Conservation (phyloP, 2,329 filamentous ascomycete genomes). For the Alternaria panax region DNA sequence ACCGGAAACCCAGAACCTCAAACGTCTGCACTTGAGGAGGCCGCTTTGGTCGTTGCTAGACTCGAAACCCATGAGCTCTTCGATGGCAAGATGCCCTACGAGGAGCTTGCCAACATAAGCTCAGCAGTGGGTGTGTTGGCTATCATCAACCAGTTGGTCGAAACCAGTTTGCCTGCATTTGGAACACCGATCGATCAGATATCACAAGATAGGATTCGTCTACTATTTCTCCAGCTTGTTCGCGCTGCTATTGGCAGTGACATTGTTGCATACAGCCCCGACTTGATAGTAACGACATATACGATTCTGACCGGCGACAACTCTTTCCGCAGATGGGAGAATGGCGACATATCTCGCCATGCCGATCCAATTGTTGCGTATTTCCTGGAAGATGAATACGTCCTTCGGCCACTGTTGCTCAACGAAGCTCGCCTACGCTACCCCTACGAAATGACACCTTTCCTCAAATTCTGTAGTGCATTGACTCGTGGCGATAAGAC, state of each 20-base stretch:
- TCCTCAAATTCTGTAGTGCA: conserved; percentile 74
- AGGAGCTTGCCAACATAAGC: conserved; percentile 37
- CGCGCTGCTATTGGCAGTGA: conserved; percentile 66
- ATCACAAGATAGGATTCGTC: conserved; percentile 69
- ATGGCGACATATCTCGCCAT: conserved; percentile 26
- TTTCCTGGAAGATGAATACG: conserved; percentile 63
- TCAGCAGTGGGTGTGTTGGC: conserved; percentile 33
- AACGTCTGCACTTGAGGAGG: conserved; percentile 38
- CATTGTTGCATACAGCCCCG: conserved; percentile 74
- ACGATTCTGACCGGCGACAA: conserved; percentile 66
- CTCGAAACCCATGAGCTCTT: conserved; percentile 37
- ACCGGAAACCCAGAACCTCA: conserved; percentile 21
- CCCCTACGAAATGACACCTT: conserved; percentile 83
- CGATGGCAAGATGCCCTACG: conserved; percentile 33
- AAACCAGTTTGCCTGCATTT: conserved; percentile 50
- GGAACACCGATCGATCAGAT: conserved; percentile 58
- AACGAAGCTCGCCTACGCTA: conserved; percentile 77
- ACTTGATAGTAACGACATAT: conserved; percentile 72
- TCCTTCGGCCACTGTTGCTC: conserved; percentile 67
- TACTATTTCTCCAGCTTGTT: conserved; percentile 73
- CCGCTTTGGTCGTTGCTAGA: conserved; percentile 31
- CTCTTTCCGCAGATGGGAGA: conserved; percentile 45
- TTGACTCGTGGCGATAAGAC: conserved; percentile 61
- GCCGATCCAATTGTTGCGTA: conserved; percentile 53
- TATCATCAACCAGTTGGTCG: conserved; percentile 37